Evolutionary conservation across 164 flowering plant genomes (phyloP).

Genomic region (Vitis rotundifolia): DNA sequence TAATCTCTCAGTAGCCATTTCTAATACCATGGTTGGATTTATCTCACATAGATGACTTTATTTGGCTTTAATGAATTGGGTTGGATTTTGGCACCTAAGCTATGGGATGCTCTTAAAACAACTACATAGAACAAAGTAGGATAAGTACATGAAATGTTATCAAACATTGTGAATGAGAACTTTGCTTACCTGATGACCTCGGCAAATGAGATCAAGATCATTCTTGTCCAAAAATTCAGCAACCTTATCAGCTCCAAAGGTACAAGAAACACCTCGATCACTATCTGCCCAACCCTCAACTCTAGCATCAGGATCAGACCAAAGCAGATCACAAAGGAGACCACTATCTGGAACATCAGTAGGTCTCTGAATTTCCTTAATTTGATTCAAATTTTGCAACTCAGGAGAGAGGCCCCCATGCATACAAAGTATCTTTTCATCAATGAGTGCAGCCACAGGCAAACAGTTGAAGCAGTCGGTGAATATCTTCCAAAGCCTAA

Average conservation of each 20-base stretch:
- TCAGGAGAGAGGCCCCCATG: constrained; percentile 66
- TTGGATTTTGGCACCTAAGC: too few relatives aligned
- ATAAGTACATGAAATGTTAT: background rate
- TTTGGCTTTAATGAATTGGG: too few relatives aligned
- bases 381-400: constrained; percentile 42
- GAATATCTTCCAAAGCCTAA: constrained; percentile 59
- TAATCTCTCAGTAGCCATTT: background rate
- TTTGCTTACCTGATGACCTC: constrained; percentile 56
- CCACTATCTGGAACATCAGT: constrained; percentile 58
- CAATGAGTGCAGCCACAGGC: constrained; percentile 61
- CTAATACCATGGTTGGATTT: too few relatives aligned
- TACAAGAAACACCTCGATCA: constrained; percentile 58
- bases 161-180: background rate
- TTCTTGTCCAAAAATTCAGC: constrained; percentile 53
- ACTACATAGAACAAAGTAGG: too few relatives aligned
- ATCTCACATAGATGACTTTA: too few relatives aligned
- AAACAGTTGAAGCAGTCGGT: constrained; percentile 62
- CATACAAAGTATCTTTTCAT: constrained; percentile 59
- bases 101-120: too few relatives aligned
- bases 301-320: constrained; percentile 58
- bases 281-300: constrained; percentile 55
- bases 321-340: constrained; percentile 59
- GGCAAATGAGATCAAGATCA: constrained; percentile 59
- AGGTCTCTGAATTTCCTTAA: constrained; percentile 47
- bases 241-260: constrained; percentile 52